A percentile compares a stretch with the other conserved stretches of the same genome.
Evolutionary conservation across 257 asterid species (phyloP).

Genomic region (Phtheirospermum japonicum): DNA sequence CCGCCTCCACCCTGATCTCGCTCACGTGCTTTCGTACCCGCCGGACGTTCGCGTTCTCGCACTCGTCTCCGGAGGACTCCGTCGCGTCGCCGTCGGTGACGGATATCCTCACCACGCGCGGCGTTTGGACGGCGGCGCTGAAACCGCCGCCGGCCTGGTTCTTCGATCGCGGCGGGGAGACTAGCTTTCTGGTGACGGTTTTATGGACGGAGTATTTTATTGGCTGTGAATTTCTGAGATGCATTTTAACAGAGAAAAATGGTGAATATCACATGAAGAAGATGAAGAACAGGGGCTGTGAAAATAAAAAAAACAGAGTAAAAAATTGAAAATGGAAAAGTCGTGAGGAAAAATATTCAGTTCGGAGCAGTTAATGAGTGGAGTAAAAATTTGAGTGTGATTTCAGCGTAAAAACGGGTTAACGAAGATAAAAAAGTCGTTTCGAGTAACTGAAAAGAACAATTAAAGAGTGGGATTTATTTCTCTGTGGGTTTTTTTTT

Average conservation of each 20-base stretch:
- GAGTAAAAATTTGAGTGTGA: conserved; percentile 4
- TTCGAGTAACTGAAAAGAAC: neutral
- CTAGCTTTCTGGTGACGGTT: conserved; percentile 30
- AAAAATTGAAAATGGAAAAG: too few relatives aligned
- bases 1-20: conserved; percentile 46
- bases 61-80: conserved; percentile 60
- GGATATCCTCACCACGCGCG: conserved; percentile 47
- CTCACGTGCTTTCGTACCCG: conserved; percentile 41
- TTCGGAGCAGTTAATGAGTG: conserved; percentile 3
- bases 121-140: conserved; percentile 20
- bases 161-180: conserved; percentile 2
- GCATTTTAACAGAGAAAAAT: conserved; percentile 10
- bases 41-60: conserved; percentile 13
- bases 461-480: neutral
- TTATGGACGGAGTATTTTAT: conserved; percentile 31
- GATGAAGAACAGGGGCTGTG: neutral
- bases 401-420: neutral
- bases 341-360: too few relatives aligned
- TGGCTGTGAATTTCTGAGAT: neutral
- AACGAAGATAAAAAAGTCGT: conserved; percentile 12
- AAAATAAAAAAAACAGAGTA: neutral
- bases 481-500: neutral
- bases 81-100: conserved; percentile 76
- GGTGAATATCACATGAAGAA: neutral
- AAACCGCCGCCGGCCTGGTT: too few relatives aligned